A percentile compares a stretch with the other conserved stretches of the same genome.
Evolutionary conservation across 371 early-diverging fungal genomes (phyloP).

Genomic region (Capniomyces stellatus): DNA sequence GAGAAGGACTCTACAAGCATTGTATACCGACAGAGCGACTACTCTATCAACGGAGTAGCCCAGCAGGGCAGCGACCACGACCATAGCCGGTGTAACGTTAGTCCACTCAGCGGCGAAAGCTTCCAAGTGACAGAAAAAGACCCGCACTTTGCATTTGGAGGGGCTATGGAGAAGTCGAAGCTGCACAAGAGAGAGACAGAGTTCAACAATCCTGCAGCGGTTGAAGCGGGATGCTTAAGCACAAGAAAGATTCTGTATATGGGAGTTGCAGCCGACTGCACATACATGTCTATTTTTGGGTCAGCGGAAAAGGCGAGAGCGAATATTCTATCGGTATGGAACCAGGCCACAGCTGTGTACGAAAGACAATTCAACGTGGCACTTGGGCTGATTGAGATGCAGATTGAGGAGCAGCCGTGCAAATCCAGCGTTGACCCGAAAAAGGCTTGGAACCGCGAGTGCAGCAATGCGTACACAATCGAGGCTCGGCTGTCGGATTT

Average conservation of each 20-base stretch:
- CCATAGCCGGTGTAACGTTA: background rate
- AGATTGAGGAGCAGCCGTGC: slow-evolving; percentile 40
- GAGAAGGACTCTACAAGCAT: slow-evolving; percentile 11
- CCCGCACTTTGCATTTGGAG: background rate
- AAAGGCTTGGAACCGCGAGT: slow-evolving; percentile 61
- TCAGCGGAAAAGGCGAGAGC: slow-evolving; percentile 34
- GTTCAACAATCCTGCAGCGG: slow-evolving; percentile 5
- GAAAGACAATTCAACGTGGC: slow-evolving; percentile 79
- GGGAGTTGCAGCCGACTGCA: slow-evolving; percentile 59
- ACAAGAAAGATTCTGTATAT: slow-evolving; percentile 20
- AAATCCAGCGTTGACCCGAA: slow-evolving; percentile 21
- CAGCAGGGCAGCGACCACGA: background rate
- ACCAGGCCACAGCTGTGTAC: slow-evolving; percentile 62
- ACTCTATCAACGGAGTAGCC: background rate
- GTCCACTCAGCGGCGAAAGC: background rate
- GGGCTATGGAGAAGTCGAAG: background rate
- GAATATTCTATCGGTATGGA: slow-evolving; percentile 57
- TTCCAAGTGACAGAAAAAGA: background rate
- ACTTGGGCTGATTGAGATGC: slow-evolving; percentile 66
- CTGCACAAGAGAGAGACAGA: background rate
- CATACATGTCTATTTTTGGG: slow-evolving; percentile 40
- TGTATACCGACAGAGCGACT: slow-evolving; percentile 4
- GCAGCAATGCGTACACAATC: slow-evolving; percentile 50
- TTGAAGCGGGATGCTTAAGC: slow-evolving; percentile 19
- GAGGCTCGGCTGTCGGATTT: slow-evolving; percentile 72